Evolutionary conservation across 1,284 basidiomycete genomes (phyloP), one percentile per base, ranked within the genome.

Genomic region (Cryptococcus jaspeensis): DNA sequence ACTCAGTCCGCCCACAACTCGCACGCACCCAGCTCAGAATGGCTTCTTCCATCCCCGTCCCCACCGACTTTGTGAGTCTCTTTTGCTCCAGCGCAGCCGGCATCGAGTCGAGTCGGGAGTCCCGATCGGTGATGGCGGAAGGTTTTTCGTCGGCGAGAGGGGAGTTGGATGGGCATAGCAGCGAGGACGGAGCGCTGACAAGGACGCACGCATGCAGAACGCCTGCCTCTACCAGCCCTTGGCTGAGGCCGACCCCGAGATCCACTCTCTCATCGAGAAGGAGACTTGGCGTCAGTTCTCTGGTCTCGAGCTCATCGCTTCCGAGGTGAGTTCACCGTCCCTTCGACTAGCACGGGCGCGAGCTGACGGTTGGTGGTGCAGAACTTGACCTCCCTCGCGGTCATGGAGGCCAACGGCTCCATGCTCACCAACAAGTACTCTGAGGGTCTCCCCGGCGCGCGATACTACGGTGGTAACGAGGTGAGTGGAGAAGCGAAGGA

Each of bases 351-450:
- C 22, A 25, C 13, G 20, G 16, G 5, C 15, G 15, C 20, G 44
- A 45, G 12, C 32, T 35, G 22, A 35, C n/a, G 22, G 13, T n/a
- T 36, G 28, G 15, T 23, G 25, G 16, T 32, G 38, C 75, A 93
- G 91, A 97, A 96, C 82, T 81, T 97, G 82, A 96, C 93, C 62
- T 92, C 90, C 72, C 83, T 86, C 66, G 91, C 93, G 40, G 87
- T 90, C 58, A 96, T 99, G 90, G 89, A 99, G 80, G 96, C 94
- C 64, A 98, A 98, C 80, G 96, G 96, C 56, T 98, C 94, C 58
- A 96, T 99, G 79, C 81, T 99, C 73, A 98, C 94, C 75, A 97
- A 97, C 87, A 97, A 97, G 82, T 96, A 96, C 82, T 94, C 92
- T 28, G 91, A 94, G 79, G 92, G 91, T 83, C 88, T 94, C 52